These are phyloP conservation scores for Heliamphora pulchella DNA, from an alignment of 179 eudicot genomes.

Conservation along the genomic window DNA sequence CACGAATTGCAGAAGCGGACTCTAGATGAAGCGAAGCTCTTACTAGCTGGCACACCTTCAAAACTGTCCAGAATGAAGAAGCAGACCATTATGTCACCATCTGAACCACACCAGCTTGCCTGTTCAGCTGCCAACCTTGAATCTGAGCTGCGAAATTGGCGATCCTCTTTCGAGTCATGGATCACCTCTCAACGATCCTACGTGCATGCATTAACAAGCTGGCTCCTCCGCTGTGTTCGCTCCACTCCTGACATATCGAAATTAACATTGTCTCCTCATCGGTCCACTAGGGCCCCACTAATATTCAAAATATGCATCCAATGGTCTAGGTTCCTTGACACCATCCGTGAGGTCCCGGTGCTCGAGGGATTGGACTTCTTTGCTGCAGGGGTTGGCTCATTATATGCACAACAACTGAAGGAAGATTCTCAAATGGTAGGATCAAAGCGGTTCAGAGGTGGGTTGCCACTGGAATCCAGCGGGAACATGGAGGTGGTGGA, in stretches of 20 bases:
- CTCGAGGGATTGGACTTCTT: constrained; percentile 80
- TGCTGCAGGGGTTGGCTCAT: constrained; percentile 83
- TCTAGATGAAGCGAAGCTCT: constrained; percentile 80
- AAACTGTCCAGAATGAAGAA: constrained; percentile 37
- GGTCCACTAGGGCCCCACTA: constrained; percentile 53
- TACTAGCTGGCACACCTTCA: constrained; percentile 74
- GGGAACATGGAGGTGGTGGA: constrained; percentile 63
- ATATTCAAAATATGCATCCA: constrained; percentile 71
- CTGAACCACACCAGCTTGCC: constrained; percentile 67
- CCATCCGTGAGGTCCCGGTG: constrained; percentile 53
- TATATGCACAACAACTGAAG: constrained; percentile 60
- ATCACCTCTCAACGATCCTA: constrained; percentile 80
- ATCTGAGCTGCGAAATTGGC: constrained; percentile 77
- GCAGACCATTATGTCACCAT: constrained; percentile 39
- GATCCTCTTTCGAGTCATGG: constrained; percentile 72
- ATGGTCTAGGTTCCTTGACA: constrained; percentile 72
- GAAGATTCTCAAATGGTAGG: constrained; percentile 43
- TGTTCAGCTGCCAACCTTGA: constrained; percentile 82
- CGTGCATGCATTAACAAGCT: constrained; percentile 54
- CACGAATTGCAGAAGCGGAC: constrained; percentile 83
- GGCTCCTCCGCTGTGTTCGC: constrained; percentile 72
- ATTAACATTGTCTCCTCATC: constrained; percentile 66
- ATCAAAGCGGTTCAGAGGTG: constrained; percentile 44
- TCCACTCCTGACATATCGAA: constrained; percentile 50
- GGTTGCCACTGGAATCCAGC: constrained; percentile 22